These are phyloP conservation scores for Tephrocybe sp. DNA, from an alignment of 768 basidiomycete genomes.

Conservation along the genomic window DNA sequence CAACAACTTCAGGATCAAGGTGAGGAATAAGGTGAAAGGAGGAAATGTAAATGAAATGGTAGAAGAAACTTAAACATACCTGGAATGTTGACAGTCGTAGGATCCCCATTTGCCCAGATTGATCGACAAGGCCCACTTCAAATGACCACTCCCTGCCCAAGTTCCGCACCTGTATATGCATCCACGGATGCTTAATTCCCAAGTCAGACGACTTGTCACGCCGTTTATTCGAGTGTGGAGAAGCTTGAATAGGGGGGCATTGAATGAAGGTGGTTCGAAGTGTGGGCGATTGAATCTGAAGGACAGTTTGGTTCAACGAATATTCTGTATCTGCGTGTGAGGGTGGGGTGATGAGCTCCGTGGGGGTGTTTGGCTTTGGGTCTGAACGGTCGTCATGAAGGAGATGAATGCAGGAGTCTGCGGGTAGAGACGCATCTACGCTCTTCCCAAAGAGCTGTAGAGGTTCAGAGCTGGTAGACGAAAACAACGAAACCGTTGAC, in stretches of 20 bases:
- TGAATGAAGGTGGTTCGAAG: slow-evolving; percentile 66
- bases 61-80: too few species aligned
- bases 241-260: slow-evolving; percentile 43
- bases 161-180: slow-evolving; percentile 74
- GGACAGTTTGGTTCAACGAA: slow-evolving; percentile 60
- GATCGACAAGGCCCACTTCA: slow-evolving; percentile 74
- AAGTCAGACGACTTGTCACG: slow-evolving; percentile 32
- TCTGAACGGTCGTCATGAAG: slow-evolving; percentile 57
- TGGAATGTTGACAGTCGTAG: slow-evolving; percentile 80
- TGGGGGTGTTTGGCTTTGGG: slow-evolving; percentile 49
- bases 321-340: slow-evolving; percentile 26
- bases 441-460: slow-evolving; percentile 52
- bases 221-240: slow-evolving; percentile 5
- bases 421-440: slow-evolving; percentile 48
- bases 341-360: slow-evolving; percentile 44
- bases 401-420: slow-evolving; percentile 66
- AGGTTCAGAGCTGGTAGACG: slow-evolving; percentile 67
- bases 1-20: not conserved
- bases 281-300: slow-evolving; percentile 81
- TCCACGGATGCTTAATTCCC: slow-evolving; percentile 68
- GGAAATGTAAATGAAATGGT: slow-evolving; percentile 2
- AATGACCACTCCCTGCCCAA: slow-evolving; percentile 71
- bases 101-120: slow-evolving; percentile 53
- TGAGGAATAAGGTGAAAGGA: too few species aligned
- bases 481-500: slow-evolving; percentile 68